Base-by-base conservation (phyloP, 331 rosid genomes). In the Rosa hybrid region DNA sequence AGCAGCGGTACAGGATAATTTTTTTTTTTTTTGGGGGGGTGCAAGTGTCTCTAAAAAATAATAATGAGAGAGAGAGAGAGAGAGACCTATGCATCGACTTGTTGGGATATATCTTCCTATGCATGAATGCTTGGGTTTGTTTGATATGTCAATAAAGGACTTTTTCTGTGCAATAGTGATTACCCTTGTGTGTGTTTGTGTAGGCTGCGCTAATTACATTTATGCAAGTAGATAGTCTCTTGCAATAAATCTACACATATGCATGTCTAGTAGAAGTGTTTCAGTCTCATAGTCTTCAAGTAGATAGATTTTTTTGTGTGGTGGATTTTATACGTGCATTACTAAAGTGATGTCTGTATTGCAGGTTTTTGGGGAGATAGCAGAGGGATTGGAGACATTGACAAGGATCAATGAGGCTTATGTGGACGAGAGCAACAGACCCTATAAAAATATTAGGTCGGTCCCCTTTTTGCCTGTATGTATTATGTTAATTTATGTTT, bases 321-420 rank as follows among this genome's bases (percentile, higher is more conserved):
- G 23, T 57, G 64, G 10, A 14, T 53, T 23, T 41, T 8, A 71
- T 67, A 30, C 12, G 30, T 34, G 56, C 63, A 30, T 63, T 39
- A 60, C 60, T 76, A 54, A 77, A 77, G 57, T 49, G 42, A 16
- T 74, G 41, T 48, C 72, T 76, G 41, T 81, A 57, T 71, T 81
- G 76, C 79, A 95, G 98, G 96, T 91, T 80, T 95, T 95, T 88
- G 99, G 97, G 23, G 97, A 93, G 91, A 75, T 95, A 76, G 99
- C 94, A 12, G 99, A 95, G 87, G 99, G 99, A 67, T 84, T 91
- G 67, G 99, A 95, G 67, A 90, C 97, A 42, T 86, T 93, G 85
- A 84, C 97, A 71, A 90, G 98, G 93, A 93, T 95, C 71, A 93
- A 95, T 86, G 99, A 95, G 85, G 91, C 98, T 79, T 95, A 89